Base-by-base conservation (phyloP, 306 rosid species). In the Inga oerstediana region DNA sequence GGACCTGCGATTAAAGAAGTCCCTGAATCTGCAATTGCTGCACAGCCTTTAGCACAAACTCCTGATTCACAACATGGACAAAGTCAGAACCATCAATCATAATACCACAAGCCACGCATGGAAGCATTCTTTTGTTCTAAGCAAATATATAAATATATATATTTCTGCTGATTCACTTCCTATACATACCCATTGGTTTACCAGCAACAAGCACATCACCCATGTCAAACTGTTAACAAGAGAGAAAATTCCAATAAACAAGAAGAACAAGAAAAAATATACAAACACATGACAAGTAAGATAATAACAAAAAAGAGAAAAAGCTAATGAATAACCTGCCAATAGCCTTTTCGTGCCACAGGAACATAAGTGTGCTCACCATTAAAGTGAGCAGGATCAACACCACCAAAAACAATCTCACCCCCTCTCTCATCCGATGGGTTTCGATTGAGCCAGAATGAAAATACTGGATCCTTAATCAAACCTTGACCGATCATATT, bases 381-480 rank as follows among this genome's bases (percentile, higher is more conserved):
- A 89, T 80, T 87, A 80, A 79, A 93, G 88, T 96, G 99, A 75
- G 86, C 90, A 48, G 97, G 92, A 89, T 93, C 98, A 67, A 91
- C 93, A 75, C 99, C 99, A 10, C 99, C 99, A 81, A 96, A 96
- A 54, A 96, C 99, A 80, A 96, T 79, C 80, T 96, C 98, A n/a
- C 99, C 99, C 17, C 99, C 99, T 85, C 83, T 92, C 76, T 86
- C 91, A 82, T 91, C 97, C 43, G 83, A 74, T n/a, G 85, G 84
- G 13, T 92, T 90, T 72, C 97, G 98, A 70, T 96, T 96, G 30
- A 96, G 90, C 99, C 99, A 96, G 84, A 96, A 93, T 62, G 99
- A 96, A 89, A 96, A 96, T 67, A 93, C 86, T 0, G 91, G 94
- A n/a, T 92, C 93, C 82, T 91, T 89, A 45, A 93, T 74, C 69